Conservation (phyloP, 495 filamentous ascomycete genomes). For the Neurospora intermedia region DNA sequence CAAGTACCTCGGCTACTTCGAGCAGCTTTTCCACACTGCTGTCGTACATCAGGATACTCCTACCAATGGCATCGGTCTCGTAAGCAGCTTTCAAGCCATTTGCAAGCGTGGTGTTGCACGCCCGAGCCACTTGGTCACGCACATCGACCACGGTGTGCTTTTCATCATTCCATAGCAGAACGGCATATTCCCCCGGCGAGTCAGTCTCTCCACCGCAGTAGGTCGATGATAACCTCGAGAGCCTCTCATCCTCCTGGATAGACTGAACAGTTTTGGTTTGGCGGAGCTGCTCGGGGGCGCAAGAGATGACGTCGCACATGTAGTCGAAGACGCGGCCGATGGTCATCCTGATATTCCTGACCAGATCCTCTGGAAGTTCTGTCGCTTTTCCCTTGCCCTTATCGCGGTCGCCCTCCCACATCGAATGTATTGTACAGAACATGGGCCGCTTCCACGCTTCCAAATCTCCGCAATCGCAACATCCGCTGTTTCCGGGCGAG, state of each 20-base stretch:
- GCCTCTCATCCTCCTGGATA: constrained; percentile 70
- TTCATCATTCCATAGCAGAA: constrained; percentile 97
- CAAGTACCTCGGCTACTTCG: constrained; percentile 67
- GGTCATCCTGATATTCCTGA: constrained; percentile 67
- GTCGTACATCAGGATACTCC: constrained; percentile 70
- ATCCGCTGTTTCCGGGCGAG: constrained; percentile 83
- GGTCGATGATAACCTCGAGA: constrained; percentile 60
- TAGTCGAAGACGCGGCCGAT: constrained; percentile 82
- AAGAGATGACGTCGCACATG: constrained; percentile 93
- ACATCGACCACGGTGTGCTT: constrained; percentile 96
- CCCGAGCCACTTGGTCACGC: constrained; percentile 74
- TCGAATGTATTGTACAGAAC: constrained; percentile 87
- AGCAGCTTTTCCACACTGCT: constrained; percentile 61
- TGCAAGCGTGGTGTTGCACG: constrained; percentile 59
- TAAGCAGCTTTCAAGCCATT: constrained; percentile 68
- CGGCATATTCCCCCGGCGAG: constrained; percentile 57
- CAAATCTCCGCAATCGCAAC: constrained; percentile 91
- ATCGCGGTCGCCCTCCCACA: constrained; percentile 37
- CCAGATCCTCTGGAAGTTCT: constrained; percentile 59
- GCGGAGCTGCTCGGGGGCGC: constrained; percentile 88
- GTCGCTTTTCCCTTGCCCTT: constrained; percentile 57
- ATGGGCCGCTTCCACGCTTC: constrained; percentile 87
- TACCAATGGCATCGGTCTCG: constrained; percentile 78
- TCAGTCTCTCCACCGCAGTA: constrained; percentile 56
- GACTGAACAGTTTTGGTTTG: constrained; percentile 69